Percentiles rank a stretch among this genome's conserved stretches.
Conservation (phyloP, 73 alveolate genomes). For the Tetrahymena borealis region DNA sequence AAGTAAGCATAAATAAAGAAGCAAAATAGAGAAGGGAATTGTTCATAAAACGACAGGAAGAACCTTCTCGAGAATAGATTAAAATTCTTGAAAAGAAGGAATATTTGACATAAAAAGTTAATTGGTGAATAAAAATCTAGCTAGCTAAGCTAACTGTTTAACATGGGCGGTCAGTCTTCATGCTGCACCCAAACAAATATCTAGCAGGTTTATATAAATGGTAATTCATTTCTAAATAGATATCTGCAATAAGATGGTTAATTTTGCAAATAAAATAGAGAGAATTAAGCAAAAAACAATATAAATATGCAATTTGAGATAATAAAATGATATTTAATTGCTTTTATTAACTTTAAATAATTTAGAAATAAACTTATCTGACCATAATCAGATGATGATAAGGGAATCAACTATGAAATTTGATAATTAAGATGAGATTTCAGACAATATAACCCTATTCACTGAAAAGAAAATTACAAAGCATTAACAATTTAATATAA, state of each 20-base stretch:
- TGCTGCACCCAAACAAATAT: conserved; percentile 3
- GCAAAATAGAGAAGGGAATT: neutral
- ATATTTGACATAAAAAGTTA: neutral
- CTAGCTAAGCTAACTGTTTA: neutral
- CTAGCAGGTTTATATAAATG: neutral
- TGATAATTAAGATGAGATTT: neutral
- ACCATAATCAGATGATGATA: neutral
- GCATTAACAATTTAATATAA: neutral
- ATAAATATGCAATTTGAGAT: neutral
- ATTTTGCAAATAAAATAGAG: too few species aligned
- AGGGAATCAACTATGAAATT: neutral
- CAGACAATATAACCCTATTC: neutral
- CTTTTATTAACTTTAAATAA: neutral
- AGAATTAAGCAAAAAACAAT: neutral
- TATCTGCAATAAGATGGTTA: too few species aligned
- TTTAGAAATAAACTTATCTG: neutral
- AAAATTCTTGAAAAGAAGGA: neutral
- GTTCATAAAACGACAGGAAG: neutral
- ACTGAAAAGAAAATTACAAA: neutral
- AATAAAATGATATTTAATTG: neutral
- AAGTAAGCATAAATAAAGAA: neutral
- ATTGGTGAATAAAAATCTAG: neutral
- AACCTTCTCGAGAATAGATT: neutral
- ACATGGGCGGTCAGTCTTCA: neutral
- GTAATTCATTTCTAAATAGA: neutral